phyloP scores from a whole-genome alignment of 805 yeast genomes.

The Pichia nakasei region DNA sequence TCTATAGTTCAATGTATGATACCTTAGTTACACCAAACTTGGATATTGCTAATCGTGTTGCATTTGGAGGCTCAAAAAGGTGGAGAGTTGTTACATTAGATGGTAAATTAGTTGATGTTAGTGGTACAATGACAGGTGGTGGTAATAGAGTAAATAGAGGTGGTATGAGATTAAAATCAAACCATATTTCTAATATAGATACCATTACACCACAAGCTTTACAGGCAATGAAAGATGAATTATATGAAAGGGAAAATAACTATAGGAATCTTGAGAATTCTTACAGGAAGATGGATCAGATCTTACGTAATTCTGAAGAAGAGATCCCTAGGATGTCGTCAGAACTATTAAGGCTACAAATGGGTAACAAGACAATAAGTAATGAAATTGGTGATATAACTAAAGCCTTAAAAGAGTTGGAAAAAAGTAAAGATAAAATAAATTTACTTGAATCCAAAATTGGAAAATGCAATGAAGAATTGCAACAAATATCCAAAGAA shows the following conservation, averaged over 20 bases:
- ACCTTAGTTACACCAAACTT: conserved; percentile 79
- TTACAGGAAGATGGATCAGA: conserved; percentile 49
- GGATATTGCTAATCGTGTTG: conserved; percentile 76
- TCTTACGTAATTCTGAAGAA: conserved; percentile 50
- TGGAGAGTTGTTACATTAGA: conserved; percentile 88
- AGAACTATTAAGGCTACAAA: conserved; percentile 44
- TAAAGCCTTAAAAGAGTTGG: conserved; percentile 32
- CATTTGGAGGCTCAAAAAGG: conserved; percentile 63
- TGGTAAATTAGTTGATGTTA: conserved; percentile 84
- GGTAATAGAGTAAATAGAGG: conserved; percentile 67
- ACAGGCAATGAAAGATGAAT: conserved; percentile 42
- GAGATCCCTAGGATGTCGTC: conserved; percentile 62
- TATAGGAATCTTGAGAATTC: conserved; percentile 29
- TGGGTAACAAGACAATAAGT: conserved; percentile 57
- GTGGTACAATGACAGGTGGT: conserved; percentile 98
- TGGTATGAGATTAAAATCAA: conserved; percentile 54
- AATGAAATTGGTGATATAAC: conserved; percentile 44
- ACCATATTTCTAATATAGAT: conserved; percentile 19
- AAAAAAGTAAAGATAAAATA: conserved; percentile 21
- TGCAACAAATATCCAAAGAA: conserved; percentile 22
- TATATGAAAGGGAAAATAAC: conserved; percentile 42
- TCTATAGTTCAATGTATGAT: conserved; percentile 77
- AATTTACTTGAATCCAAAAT: conserved; percentile 22
- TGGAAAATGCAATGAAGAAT: conserved; percentile 27
- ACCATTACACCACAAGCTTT: conserved; percentile 46